Conservation (phyloP, 352 stramenopile genomes). For the Globisporangium okanoganense region DNA sequence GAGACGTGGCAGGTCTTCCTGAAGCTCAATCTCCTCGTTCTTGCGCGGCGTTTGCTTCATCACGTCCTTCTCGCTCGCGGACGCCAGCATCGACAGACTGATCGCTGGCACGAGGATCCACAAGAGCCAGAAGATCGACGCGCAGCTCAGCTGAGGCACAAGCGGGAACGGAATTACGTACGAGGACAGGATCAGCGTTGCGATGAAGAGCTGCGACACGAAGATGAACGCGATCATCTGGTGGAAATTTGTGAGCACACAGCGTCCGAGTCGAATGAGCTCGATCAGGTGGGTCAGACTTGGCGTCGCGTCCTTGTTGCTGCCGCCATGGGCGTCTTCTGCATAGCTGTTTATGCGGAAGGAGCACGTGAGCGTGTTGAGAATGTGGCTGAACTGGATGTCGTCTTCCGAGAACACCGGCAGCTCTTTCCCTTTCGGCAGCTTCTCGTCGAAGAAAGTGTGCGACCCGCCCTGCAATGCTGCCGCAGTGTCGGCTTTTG, state of each 20-base stretch:
- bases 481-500: conserved; percentile 64
- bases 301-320: conserved; percentile 30
- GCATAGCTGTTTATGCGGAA: conserved; percentile 50
- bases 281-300: conserved; percentile 73
- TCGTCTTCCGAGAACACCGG: conserved; percentile 72
- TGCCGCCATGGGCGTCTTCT: conserved; percentile 6
- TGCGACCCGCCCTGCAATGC: conserved; percentile 62
- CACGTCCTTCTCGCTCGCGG: conserved; percentile 56
- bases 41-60: conserved; percentile 87
- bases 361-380: conserved; percentile 77
- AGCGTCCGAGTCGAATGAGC: conserved; percentile 71
- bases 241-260: conserved; percentile 81
- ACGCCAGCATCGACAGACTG: conserved; percentile 75
- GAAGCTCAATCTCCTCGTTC: conserved; percentile 67
- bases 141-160: conserved; percentile 65
- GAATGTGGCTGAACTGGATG: conserved; percentile 76
- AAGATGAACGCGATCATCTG: conserved; percentile 85
- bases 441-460: conserved; percentile 65
- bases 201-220: conserved; percentile 78
- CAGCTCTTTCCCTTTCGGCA: conserved; percentile 52
- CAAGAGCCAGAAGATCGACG: conserved; percentile 81
- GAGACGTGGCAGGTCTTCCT: conserved; percentile 56
- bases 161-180: conserved; percentile 76
- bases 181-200: conserved; percentile 60
- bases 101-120: conserved; percentile 76